Conservation (phyloP, 768 basidiomycete species). For the Mycena galopus region DNA sequence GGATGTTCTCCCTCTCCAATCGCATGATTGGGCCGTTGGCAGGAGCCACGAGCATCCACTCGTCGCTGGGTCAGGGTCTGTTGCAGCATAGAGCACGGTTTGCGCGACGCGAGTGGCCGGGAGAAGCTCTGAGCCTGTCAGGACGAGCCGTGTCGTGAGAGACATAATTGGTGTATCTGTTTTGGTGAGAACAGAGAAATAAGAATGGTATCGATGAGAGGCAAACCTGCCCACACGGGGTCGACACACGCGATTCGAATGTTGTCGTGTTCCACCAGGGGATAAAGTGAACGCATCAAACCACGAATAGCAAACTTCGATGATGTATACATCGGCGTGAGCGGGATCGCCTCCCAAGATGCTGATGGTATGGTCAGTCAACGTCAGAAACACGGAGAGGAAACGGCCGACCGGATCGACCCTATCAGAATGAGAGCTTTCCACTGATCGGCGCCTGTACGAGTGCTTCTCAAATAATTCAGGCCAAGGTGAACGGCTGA, state of each 20-base stretch:
- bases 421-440: slow-evolving; percentile 68
- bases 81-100: slow-evolving; percentile 66
- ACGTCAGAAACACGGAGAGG: background rate
- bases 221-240: slow-evolving; percentile 66
- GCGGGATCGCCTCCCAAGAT: slow-evolving; percentile 62
- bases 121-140: slow-evolving; percentile 64
- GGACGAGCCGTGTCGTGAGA: slow-evolving; percentile 52
- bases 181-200: background rate
- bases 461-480: slow-evolving; percentile 60
- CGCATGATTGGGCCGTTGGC: slow-evolving; percentile 63
- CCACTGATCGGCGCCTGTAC: slow-evolving; percentile 50
- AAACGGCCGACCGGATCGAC: slow-evolving; percentile 60
- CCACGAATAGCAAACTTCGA: slow-evolving; percentile 70
- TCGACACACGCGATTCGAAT: slow-evolving; percentile 60
- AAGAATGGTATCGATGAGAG: slow-evolving; percentile 1
- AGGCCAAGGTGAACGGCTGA: slow-evolving; percentile 63
- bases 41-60: slow-evolving; percentile 63
- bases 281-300: slow-evolving; percentile 62
- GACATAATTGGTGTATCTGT: slow-evolving; percentile 63
- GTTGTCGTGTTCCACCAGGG: slow-evolving; percentile 47
- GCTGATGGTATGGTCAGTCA: slow-evolving; percentile 47
- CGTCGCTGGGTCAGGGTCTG: slow-evolving; percentile 57
- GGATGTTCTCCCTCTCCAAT: slow-evolving; percentile 61
- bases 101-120: slow-evolving; percentile 63
- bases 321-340: slow-evolving; percentile 59